Conservation (phyloP, 2,329 filamentous ascomycete species). For the Talaromyces sp. region DNA sequence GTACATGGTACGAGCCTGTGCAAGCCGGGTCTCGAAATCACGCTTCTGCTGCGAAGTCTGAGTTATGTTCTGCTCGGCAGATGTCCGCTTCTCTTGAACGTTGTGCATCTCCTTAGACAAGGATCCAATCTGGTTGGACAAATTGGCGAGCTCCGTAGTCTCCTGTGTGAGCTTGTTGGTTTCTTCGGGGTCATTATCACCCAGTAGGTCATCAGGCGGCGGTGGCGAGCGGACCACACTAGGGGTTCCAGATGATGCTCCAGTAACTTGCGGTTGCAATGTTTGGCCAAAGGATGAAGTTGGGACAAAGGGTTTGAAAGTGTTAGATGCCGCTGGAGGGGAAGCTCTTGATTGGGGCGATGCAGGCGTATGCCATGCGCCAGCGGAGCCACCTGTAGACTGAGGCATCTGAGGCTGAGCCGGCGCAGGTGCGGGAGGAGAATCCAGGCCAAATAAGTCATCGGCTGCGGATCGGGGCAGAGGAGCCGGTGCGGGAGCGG, state of each 20-base stretch:
- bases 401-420: slow-evolving; percentile 64
- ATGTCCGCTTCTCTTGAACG: slow-evolving; percentile 77
- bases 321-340: slow-evolving; percentile 47
- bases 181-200: slow-evolving; percentile 83
- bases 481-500: slow-evolving; percentile 37
- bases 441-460: slow-evolving; percentile 90
- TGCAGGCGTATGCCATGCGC: slow-evolving; percentile 59
- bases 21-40: slow-evolving; percentile 85
- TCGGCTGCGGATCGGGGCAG: slow-evolving; percentile 78
- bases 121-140: slow-evolving; percentile 92
- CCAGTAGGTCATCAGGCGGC: slow-evolving; percentile 79
- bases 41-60: slow-evolving; percentile 85
- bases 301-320: slow-evolving; percentile 89
- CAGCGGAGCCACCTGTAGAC: slow-evolving; percentile 72
- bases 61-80: slow-evolving; percentile 78
- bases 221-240: slow-evolving; percentile 44
- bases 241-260: slow-evolving; percentile 52
- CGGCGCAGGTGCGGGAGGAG: slow-evolving; percentile 52
- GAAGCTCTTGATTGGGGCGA: slow-evolving; percentile 47
- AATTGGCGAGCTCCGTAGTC: slow-evolving; percentile 87
- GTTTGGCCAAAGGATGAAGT: slow-evolving; percentile 90
- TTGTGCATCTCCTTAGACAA: slow-evolving; percentile 93
- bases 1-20: slow-evolving; percentile 83
- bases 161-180: slow-evolving; percentile 87
- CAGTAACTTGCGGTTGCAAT: slow-evolving; percentile 75